phyloP scores from a whole-genome alignment of 176 grass and related monocot genomes.

The Oryza coarctata region DNA sequence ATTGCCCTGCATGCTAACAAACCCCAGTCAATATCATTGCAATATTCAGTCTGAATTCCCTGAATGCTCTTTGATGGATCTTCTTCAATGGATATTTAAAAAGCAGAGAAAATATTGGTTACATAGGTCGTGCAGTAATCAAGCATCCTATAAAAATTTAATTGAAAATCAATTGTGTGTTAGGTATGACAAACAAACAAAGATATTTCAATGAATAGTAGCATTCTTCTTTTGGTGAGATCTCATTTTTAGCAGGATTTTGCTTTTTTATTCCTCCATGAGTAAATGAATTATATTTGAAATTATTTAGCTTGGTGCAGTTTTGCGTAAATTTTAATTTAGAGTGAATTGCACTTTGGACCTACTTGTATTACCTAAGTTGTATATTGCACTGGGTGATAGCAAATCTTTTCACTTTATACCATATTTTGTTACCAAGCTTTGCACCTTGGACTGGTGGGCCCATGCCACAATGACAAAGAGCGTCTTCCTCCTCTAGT shows the following conservation, averaged over 20 bases:
- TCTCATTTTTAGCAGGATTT: background rate
- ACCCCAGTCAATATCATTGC: no score
- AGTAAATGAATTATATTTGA: background rate
- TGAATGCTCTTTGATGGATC: background rate
- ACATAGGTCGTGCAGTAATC: background rate
- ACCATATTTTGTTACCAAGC: no score
- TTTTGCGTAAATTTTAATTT: background rate
- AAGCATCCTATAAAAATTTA: background rate
- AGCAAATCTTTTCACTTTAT: no score
- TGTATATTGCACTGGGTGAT: no score
- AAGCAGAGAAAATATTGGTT: background rate
- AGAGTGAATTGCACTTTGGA: no score
- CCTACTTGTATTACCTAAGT: no score
- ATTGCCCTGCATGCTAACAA: background rate
- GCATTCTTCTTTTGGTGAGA: background rate
- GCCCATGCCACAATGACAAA: no score
- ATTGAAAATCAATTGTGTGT: background rate
- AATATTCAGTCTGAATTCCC: no score
- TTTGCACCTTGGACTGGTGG: no score
- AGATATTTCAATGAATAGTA: background rate
- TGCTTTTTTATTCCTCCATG: background rate
- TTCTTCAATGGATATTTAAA: background rate
- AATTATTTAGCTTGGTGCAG: background rate
- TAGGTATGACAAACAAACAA: background rate
- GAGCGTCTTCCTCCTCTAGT: no score